Conservation (phyloP, 2,329 filamentous ascomycete species). For the Xylariaceae sp. region DNA sequence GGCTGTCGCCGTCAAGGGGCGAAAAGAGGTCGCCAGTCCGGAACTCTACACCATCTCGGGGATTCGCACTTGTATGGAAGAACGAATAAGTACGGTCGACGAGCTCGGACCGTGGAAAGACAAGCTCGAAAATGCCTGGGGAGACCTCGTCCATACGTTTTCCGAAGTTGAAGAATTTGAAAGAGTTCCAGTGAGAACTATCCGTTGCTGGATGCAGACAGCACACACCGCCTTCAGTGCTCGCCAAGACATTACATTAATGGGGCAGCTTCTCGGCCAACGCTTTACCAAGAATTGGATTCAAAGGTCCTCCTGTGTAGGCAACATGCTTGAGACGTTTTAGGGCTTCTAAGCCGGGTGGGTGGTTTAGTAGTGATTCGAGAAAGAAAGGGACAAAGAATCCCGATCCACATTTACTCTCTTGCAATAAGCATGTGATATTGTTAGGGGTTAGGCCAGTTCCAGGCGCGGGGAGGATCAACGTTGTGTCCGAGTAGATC, state of each 20-base stretch:
- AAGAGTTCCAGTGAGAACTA: conserved; percentile 23
- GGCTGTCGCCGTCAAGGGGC: conserved; percentile 36
- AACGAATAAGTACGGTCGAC: conserved; percentile 21
- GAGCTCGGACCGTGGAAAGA: conserved; percentile 26
- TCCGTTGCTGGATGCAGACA: conserved; percentile 20
- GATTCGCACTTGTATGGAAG: conserved; percentile 25
- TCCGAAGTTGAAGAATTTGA: conserved; percentile 30
- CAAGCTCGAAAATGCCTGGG: conserved; percentile 31
- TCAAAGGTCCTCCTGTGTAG: conserved; percentile 26
- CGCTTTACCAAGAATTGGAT: conserved; percentile 19
- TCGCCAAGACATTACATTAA: conserved; percentile 22
- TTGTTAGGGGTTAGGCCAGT: conserved; percentile 20
- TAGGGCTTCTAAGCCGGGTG: conserved; percentile 16
- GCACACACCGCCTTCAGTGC: conserved; percentile 21
- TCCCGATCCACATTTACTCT: conserved; percentile 10
- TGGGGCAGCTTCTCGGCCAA: conserved; percentile 21
- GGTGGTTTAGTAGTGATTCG: conserved; percentile 23
- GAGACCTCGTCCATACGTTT: conserved; percentile 31
- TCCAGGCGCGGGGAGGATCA: conserved; percentile 23
- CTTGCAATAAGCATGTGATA: conserved; percentile 20
- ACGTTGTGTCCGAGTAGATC: conserved; percentile 7
- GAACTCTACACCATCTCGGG: conserved; percentile 38
- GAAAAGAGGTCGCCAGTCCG: conserved; percentile 42
- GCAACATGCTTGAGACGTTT: conserved; percentile 21
- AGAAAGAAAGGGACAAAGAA: conserved; percentile 21